Percentiles rank a stretch among this genome's conserved stretches.
These are phyloP conservation scores for Holtermanniella nyarrowii DNA, from an alignment of 768 basidiomycete genomes.

Conservation along the genomic window DNA sequence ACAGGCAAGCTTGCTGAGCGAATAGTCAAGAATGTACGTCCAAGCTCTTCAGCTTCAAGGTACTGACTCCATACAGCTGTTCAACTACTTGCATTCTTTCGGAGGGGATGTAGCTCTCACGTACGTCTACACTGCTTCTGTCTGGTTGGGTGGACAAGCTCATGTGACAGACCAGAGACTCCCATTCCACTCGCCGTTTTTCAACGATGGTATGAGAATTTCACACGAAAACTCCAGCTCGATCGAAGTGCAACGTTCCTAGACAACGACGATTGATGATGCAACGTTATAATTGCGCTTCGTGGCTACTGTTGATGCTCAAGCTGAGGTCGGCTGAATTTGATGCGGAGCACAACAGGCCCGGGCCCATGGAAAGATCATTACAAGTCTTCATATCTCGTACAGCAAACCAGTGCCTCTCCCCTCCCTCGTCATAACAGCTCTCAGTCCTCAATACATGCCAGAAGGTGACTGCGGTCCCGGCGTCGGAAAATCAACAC, in stretches of 20 bases:
- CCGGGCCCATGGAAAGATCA: too few species aligned
- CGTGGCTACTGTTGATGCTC: too few species aligned
- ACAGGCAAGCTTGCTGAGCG: slow-evolving; percentile 37
- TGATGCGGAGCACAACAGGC: too few species aligned
- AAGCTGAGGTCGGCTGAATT: too few species aligned
- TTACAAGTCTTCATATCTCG: too few species aligned
- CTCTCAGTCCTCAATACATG: too few species aligned
- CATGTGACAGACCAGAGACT: slow-evolving; percentile 31
- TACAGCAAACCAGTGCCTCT: too few species aligned
- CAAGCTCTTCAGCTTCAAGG: neutral
- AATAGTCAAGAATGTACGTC: slow-evolving; percentile 39
- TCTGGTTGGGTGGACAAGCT: neutral
- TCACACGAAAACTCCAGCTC: slow-evolving; percentile 34
- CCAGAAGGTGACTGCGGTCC: too few species aligned
- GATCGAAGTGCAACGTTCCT: slow-evolving; percentile 34
- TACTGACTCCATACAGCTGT: slow-evolving; percentile 20
- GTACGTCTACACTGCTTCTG: slow-evolving; percentile 19
- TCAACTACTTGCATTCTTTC: slow-evolving; percentile 41
- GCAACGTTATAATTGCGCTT: neutral
- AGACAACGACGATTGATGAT: slow-evolving; percentile 25
- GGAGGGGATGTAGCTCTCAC: slow-evolving; percentile 37
- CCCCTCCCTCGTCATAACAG: too few species aligned
- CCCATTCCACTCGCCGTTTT: slow-evolving; percentile 40
- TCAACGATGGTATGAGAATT: slow-evolving; percentile 38
- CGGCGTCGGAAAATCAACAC: too few species aligned